Evolutionary conservation across 116 monocot species (phyloP), one percentile per base, ranked within the genome.

Genomic region (Phalaenopsis hybrid): DNA sequence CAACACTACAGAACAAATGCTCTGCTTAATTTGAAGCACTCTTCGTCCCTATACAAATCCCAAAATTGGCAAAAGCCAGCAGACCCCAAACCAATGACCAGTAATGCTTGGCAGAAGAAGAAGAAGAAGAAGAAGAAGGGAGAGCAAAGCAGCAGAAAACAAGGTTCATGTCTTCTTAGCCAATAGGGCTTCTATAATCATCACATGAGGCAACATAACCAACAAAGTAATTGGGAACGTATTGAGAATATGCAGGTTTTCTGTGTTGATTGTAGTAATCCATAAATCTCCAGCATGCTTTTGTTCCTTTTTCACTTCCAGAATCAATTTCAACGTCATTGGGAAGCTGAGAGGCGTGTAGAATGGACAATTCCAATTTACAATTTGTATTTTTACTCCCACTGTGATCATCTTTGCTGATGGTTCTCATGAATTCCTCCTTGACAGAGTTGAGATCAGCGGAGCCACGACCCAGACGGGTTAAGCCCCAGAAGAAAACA

Each of bases 351-450:
- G 72, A 72, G 31, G 72, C 16, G 0, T 72, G 25, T 15, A 72
- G 31, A 37, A 72, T 33, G 37, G 72, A 72, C 72, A 72, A 16
- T 16, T 72, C 72, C 72, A 72, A 72, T 72, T 37, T 72, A 25
- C 37, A 72, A 1, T 16, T n/a, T 12, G 72, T 41, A n/a, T 37
- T 76, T 48, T 34, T 33, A 13, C 10, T 20, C 6, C 44, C 44
- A 44, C 63, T 50, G 46, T 83, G 57, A 44, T 37, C 58, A 11
- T 87, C 81, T 21, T 69, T 89, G 20, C 55, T 83, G 23, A 91
- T 23, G 77, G 80, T 84, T 77, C 57, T 84, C 91, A 85, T 87
- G 74, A 91, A 91, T 18, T 89, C 87, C 59, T 89, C 82, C 80
- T 82, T 84, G 11, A 91, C n/a, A 23, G 55, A 79, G n/a, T 79